These are phyloP conservation scores for Plasmodium fragile DNA, from an alignment of 169 alveolate genomes.

Conservation along the genomic window DNA sequence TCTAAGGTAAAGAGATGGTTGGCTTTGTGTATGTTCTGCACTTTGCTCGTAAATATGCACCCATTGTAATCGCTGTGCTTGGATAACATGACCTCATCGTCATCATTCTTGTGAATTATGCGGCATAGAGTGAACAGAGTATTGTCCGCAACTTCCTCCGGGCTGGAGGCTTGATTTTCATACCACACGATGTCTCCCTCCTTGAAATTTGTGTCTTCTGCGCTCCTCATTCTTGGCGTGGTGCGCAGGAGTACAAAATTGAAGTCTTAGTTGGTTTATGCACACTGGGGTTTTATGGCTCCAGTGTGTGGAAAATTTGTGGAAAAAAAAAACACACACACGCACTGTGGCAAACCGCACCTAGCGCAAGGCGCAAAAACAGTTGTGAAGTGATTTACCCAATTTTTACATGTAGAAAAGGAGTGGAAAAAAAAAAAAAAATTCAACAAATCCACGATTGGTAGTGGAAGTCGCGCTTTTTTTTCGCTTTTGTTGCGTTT, in stretches of 20 bases:
- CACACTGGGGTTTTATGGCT: background rate
- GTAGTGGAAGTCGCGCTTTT: background rate
- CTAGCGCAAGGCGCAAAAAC: background rate
- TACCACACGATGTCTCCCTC: conserved; percentile 73
- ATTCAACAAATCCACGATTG: background rate
- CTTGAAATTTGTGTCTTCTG: conserved; percentile 19
- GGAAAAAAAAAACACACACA: background rate
- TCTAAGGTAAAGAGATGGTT: conserved; percentile 33
- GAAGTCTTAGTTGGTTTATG: background rate
- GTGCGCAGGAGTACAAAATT: background rate
- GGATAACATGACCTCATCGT: conserved; percentile 25
- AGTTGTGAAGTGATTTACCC: background rate
- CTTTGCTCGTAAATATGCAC: conserved; percentile 1
- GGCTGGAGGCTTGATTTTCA: conserved; percentile 10
- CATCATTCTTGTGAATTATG: conserved; percentile 10
- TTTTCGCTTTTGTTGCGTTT: background rate
- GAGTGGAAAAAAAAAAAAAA: background rate
- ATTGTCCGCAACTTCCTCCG: background rate
- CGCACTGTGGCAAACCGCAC: background rate
- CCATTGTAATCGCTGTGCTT: conserved; percentile 27
- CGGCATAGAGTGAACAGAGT: conserved; percentile 32
- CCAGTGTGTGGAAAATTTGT: background rate
- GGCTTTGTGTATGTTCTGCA: conserved; percentile 23
- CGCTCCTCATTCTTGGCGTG: background rate
- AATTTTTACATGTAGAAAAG: background rate